These are phyloP conservation scores for Exophiala viscosa DNA, from an alignment of 2,329 filamentous ascomycete species.

Conservation along the genomic window DNA sequence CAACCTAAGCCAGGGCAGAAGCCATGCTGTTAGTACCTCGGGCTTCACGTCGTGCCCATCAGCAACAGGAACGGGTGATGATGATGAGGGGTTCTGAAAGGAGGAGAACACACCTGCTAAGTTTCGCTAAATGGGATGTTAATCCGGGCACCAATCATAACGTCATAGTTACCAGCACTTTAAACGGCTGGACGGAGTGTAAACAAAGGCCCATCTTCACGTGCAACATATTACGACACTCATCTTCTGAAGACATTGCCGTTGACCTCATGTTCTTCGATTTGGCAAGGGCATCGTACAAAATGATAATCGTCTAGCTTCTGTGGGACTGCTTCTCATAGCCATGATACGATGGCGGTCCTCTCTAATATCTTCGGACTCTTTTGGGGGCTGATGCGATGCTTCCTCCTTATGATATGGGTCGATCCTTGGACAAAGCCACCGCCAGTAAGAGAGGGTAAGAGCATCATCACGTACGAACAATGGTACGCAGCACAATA, in stretches of 20 bases:
- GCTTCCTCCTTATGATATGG: slow-evolving; percentile 9
- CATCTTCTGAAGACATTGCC: too few species aligned
- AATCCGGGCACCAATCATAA: too few species aligned
- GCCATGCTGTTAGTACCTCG: too few species aligned
- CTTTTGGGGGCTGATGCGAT: slow-evolving; percentile 12
- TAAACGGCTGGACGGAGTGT: neutral
- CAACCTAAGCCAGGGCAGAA: too few species aligned
- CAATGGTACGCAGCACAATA: slow-evolving; percentile 10
- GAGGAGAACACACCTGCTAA: too few species aligned
- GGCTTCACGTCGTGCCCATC: too few species aligned
- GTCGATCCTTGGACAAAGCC: slow-evolving; percentile 17
- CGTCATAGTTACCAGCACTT: neutral
- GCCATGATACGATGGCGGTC: slow-evolving; percentile 3
- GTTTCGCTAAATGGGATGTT: too few species aligned
- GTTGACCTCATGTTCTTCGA: too few species aligned
- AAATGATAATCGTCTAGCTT: neutral
- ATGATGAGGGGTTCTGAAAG: too few species aligned
- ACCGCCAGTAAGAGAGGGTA: neutral
- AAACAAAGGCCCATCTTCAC: neutral
- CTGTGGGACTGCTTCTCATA: neutral
- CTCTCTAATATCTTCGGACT: slow-evolving; percentile 6
- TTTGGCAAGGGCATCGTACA: too few species aligned
- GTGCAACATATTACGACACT: neutral
- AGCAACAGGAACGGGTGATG: too few species aligned
- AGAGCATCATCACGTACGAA: slow-evolving; percentile 10